These are phyloP conservation scores for Funneliformis caledonium DNA, from an alignment of 371 early-diverging fungal genomes.

Conservation along the genomic window DNA sequence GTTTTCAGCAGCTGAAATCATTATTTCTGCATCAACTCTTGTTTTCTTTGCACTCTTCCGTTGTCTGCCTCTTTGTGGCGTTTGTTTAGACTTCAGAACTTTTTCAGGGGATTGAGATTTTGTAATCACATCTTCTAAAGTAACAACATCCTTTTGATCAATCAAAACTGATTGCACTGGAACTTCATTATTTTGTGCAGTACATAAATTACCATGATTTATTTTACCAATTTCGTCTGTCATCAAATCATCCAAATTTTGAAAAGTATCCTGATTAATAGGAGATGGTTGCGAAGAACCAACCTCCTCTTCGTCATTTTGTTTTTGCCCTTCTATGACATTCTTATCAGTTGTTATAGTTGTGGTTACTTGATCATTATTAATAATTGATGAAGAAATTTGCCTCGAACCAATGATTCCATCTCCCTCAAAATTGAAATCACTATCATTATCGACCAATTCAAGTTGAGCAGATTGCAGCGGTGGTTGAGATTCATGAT, in stretches of 20 bases:
- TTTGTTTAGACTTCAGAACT: not conserved
- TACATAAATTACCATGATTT: not conserved
- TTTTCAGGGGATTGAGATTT: conserved; percentile 11
- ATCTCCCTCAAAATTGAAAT: not conserved
- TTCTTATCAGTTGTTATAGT: not conserved
- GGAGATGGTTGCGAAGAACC: not conserved
- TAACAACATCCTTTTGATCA: conserved; percentile 11
- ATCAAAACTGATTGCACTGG: conserved; percentile 16
- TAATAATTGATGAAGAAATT: not conserved
- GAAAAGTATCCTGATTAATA: not conserved
- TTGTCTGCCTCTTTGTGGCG: not conserved
- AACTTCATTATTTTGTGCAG: conserved; percentile 1
- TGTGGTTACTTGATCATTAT: not conserved
- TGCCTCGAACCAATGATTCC: not conserved
- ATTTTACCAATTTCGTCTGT: not conserved
- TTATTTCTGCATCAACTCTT: not conserved
- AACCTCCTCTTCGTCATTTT: not conserved
- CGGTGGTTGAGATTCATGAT: not conserved
- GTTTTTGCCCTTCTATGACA: not conserved
- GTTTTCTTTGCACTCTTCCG: not conserved
- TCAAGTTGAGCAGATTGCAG: not conserved
- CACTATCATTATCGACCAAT: not conserved
- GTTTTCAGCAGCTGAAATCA: not conserved
- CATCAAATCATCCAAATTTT: not conserved
- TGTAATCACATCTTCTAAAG: conserved; percentile 5